Base-by-base conservation (phyloP, 495 filamentous ascomycete genomes). In the Penicillium angulare region DNA sequence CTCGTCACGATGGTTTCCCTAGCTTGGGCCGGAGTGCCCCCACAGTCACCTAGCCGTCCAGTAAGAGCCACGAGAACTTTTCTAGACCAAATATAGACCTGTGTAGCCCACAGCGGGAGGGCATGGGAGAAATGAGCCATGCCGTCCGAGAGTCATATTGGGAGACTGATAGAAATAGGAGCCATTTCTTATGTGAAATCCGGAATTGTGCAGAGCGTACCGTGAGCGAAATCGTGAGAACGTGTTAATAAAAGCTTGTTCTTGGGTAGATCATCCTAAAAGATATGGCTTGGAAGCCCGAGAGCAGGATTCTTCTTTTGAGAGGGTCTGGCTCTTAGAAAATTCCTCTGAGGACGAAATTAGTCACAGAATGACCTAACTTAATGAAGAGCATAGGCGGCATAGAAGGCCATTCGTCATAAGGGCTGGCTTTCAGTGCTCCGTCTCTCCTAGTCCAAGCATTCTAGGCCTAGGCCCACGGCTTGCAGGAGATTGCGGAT, bases 331-430 rank as follows among this genome's bases (percentile, higher is more conserved):
- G 15, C 49, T 53, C 46, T 49, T 62, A 27, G 44, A 48, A 58
- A 36, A 53, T 46, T 50, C 35, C 35, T 61, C 47, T 61, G 49
- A 46, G 52, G 47, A 52, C 18, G 43, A 50, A 43, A 39, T 47
- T 44, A 43, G 33, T 39, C 46, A 49, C 21, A 40, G 46, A 27
- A 49, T 35, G 46, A 22, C n/a, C n/a, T n/a, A n/a, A n/a, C 33
- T 32, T 29, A 18, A 18, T 50, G 48, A 32, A 43, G 48, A 50
- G 48, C 48, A 50, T 29, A 35, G 18, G 27, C 46, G 33, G 44
- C 41, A 55, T 27, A 50, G 46, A 34, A 42, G 18, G 48, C 3
- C 1, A 45, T 10, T 39, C 41, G 49, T 44, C 40, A 52, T 35
- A 50, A 42, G 26, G 42, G 36, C 38, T 42, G 34, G 32, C 10